Base-by-base conservation (phyloP, 2,329 filamentous ascomycete genomes). In the Scopulariopsis brevicaulis region DNA sequence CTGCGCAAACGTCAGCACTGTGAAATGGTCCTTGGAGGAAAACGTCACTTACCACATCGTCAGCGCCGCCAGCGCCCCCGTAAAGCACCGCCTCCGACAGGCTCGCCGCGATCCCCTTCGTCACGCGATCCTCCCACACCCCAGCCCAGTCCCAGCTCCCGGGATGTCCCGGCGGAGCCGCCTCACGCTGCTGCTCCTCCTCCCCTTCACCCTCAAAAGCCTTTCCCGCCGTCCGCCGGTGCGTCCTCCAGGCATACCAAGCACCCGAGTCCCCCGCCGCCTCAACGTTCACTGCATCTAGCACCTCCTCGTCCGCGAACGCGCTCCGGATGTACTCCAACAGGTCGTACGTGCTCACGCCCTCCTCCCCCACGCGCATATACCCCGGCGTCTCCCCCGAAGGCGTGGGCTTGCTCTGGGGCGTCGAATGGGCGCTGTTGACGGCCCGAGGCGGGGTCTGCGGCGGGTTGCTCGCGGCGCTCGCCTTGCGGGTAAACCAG, bases 91-190 rank as follows among this genome's bases (percentile, higher is more conserved):
- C 76, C 63, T 97, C 93, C 1, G 89, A 89, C 55, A 90, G 73
- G 66, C 90, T 96, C 11, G 81, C 79, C 55, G 86, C 81, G 51
- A 96, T 82, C 20, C 87, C 87, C 69, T 87, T 89, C 70, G 83
- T 86, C 1, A 96, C 92, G 58, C 93, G 81, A 62, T 92, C 87
- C 68, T 95, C 89, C 93, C 93, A 99, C 0, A 97, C 93, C 0
- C 93, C 92, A 66, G 96, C 90, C 93, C 93, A 97, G 67, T 96
- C 96, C 93, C 93, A 97, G 65, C 96, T 87, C 7, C 87, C 89
- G 0, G 90, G 90, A 55, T 80, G 77, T 60, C 85, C 73, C 40
- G 71, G 40, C 5, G 35, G 54, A 14, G 55, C 48, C 4, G 59
- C 48, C 18, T 43, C 56, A 28, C 57, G n/a, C n/a, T n/a, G n/a